These are phyloP conservation scores for Ceriops decandra DNA, from an alignment of 345 rosid species.

Conservation along the genomic window DNA sequence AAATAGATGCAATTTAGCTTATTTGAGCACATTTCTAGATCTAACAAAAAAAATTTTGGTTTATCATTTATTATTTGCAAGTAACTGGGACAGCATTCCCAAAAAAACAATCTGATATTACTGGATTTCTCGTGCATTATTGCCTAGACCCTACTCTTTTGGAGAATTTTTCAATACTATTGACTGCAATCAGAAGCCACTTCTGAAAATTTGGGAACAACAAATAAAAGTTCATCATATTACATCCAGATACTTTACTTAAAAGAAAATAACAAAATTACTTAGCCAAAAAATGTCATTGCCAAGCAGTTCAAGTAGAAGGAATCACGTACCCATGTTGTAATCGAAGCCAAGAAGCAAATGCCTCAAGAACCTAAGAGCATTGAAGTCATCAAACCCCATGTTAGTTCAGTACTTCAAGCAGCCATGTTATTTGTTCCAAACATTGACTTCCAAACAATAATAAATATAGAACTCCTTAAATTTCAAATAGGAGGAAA, in stretches of 20 bases:
- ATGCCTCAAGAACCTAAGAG: constrained; percentile 95
- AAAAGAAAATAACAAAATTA: constrained; percentile 1
- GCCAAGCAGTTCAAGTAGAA: neutral
- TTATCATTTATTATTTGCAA: neutral
- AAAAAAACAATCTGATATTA: neutral
- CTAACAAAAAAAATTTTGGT: neutral
- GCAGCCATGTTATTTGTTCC: neutral
- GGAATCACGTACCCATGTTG: constrained; percentile 65
- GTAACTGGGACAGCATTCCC: neutral
- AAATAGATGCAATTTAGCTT: no score
- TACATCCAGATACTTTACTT: neutral
- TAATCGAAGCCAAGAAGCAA: constrained; percentile 96
- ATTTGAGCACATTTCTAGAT: no score
- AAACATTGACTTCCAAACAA: neutral
- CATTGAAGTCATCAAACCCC: constrained; percentile 21
- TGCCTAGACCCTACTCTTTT: neutral
- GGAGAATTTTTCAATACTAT: neutral
- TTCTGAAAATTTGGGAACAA: neutral
- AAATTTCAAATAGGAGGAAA: neutral
- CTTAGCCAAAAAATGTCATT: neutral
- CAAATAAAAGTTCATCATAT: neutral
- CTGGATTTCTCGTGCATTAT: neutral
- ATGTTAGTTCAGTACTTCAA: constrained; percentile 14
- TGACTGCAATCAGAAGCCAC: neutral
- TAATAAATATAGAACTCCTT: neutral